Evolutionary conservation across 805 yeast species (phyloP).

Genomic region (Limtongozyma cylindracea): DNA sequence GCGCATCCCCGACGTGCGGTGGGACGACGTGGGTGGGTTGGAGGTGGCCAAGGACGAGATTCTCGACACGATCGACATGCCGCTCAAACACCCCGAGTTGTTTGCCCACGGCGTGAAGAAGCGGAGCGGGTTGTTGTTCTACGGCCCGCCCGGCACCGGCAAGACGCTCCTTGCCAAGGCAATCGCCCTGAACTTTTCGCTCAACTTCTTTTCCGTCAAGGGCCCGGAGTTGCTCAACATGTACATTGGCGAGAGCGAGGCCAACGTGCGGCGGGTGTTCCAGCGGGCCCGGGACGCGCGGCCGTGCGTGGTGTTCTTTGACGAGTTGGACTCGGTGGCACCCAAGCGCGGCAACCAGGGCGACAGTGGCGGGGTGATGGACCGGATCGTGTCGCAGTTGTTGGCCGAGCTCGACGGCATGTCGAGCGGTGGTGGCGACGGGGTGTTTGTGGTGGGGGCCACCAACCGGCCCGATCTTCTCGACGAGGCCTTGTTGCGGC

Average conservation of each 20-base stretch:
- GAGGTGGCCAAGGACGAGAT: slow-evolving; percentile 81
- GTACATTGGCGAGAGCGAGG: slow-evolving; percentile 98
- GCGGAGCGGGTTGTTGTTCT: slow-evolving; percentile 80
- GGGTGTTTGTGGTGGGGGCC: slow-evolving; percentile 97
- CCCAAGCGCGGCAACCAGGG: slow-evolving; percentile 98
- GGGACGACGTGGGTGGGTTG: slow-evolving; percentile 96
- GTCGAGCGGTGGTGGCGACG: slow-evolving; percentile 55
- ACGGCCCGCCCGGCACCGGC: slow-evolving; percentile 99
- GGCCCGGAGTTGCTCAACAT: slow-evolving; percentile 93
- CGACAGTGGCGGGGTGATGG: slow-evolving; percentile 98
- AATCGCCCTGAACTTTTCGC: slow-evolving; percentile 82
- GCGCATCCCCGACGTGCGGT: slow-evolving; percentile 74
- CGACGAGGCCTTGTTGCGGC: slow-evolving; percentile 83
- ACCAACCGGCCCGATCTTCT: slow-evolving; percentile 89
- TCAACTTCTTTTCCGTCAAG: slow-evolving; percentile 87
- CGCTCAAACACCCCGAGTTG: slow-evolving; percentile 76
- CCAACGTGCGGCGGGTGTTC: slow-evolving; percentile 84
- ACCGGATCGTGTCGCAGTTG: slow-evolving; percentile 85
- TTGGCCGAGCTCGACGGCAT: slow-evolving; percentile 92
- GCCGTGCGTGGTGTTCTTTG: slow-evolving; percentile 94
- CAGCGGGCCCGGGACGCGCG: slow-evolving; percentile 89
- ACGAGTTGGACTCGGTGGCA: slow-evolving; percentile 93
- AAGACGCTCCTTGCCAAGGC: slow-evolving; percentile 91
- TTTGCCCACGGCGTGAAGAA: slow-evolving; percentile 78
- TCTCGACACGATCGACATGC: slow-evolving; percentile 88